These are phyloP conservation scores for Pyrenophora seminiperda DNA, from an alignment of 2,329 filamentous ascomycete genomes.

Conservation along the genomic window DNA sequence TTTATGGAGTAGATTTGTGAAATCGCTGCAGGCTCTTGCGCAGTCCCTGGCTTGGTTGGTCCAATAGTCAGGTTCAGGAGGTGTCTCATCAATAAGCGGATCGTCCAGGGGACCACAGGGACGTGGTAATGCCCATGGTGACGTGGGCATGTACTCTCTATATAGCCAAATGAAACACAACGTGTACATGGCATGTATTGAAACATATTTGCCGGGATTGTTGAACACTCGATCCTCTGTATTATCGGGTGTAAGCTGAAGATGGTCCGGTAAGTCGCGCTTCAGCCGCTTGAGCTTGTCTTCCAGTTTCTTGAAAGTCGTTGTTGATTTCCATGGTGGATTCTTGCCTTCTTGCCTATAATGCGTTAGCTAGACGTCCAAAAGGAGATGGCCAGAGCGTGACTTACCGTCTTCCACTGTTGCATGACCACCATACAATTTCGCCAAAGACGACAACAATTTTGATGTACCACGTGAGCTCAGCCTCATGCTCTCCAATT, in stretches of 20 bases:
- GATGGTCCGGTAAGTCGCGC: slow-evolving; percentile 59
- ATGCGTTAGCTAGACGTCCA: slow-evolving; percentile 11
- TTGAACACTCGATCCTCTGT: slow-evolving; percentile 69
- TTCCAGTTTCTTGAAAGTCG: slow-evolving; percentile 61
- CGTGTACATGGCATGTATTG: slow-evolving; percentile 69
- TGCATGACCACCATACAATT: slow-evolving; percentile 63
- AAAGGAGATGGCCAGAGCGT: background rate
- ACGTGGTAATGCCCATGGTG: slow-evolving; percentile 59
- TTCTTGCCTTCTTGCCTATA: slow-evolving; percentile 48
- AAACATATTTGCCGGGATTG: slow-evolving; percentile 67
- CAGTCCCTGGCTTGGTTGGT: slow-evolving; percentile 64
- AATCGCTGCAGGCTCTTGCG: slow-evolving; percentile 66
- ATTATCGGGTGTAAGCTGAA: slow-evolving; percentile 65
- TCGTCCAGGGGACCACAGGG: slow-evolving; percentile 64
- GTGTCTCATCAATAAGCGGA: slow-evolving; percentile 36
- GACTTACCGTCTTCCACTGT: slow-evolving; percentile 59
- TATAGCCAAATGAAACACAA: slow-evolving; percentile 71
- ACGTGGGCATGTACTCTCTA: slow-evolving; percentile 70
- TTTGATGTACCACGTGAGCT: slow-evolving; percentile 58
- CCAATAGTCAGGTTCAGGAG: slow-evolving; percentile 59
- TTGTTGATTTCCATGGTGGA: slow-evolving; percentile 65
- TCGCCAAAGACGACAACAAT: slow-evolving; percentile 62
- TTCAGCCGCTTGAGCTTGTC: slow-evolving; percentile 60
- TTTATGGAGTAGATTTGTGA: slow-evolving; percentile 67
- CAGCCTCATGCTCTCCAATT: slow-evolving; percentile 55